Percentiles rank a stretch among this genome's conserved stretches.
Conservation (phyloP, 1,284 basidiomycete species). For the Salmacisia buchloeana region DNA sequence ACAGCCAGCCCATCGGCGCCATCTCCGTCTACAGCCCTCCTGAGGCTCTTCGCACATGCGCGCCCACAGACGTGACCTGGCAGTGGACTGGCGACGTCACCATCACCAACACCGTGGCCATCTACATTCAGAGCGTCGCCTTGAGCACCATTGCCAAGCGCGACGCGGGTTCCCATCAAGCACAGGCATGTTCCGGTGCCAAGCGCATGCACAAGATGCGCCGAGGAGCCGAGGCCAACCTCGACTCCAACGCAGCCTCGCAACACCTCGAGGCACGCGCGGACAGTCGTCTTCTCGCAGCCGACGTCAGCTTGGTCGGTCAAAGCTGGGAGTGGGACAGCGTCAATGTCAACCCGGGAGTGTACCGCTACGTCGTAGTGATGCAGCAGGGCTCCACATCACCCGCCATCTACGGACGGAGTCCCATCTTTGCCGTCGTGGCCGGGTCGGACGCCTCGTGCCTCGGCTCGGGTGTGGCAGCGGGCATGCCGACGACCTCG, state of each 20-base stretch:
- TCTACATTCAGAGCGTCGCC: constrained; percentile 7
- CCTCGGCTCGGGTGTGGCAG: not conserved
- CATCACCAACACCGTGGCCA: constrained; percentile 2
- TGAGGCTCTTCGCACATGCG: not conserved
- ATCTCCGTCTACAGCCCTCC: too few species aligned
- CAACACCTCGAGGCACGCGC: not conserved
- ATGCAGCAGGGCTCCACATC: not conserved
- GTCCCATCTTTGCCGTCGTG: not conserved
- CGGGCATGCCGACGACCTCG: not conserved
- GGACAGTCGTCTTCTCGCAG: not conserved
- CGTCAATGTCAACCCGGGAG: not conserved
- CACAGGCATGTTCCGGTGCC: too few species aligned
- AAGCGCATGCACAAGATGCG: constrained; percentile 7
- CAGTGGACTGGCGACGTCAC: not conserved
- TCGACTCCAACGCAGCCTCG: not conserved
- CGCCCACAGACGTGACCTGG: not conserved
- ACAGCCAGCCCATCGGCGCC: not conserved
- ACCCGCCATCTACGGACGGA: not conserved
- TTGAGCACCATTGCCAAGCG: not conserved
- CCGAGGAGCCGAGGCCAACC: not conserved
- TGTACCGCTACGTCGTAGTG: not conserved
- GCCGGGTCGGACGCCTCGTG: not conserved
- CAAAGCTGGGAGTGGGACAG: not conserved
- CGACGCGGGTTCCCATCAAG: not conserved
- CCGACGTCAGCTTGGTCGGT: not conserved